A percentile compares a stretch with the other conserved stretches of the same genome.
These are phyloP conservation scores for Lignosus rhinocerotis DNA, from an alignment of 1,284 basidiomycete genomes.

Conservation along the genomic window DNA sequence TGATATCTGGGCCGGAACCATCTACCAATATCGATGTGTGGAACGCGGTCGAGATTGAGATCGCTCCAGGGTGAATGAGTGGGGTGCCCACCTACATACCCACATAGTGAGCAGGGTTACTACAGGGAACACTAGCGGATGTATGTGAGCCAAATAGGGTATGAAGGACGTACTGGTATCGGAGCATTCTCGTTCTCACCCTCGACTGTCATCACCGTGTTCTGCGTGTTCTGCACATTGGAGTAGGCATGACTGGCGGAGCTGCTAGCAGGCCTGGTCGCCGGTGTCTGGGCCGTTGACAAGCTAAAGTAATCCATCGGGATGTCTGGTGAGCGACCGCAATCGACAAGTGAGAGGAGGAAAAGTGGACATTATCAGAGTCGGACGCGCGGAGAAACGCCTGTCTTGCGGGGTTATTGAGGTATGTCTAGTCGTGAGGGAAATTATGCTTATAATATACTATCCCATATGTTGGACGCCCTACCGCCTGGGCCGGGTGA, in stretches of 20 bases:
- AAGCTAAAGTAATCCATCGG: conserved; percentile 13
- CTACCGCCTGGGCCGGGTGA: too few species aligned
- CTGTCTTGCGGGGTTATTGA: too few species aligned
- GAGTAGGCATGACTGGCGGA: background rate
- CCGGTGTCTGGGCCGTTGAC: background rate
- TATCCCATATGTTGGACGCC: too few species aligned
- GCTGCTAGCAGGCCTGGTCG: background rate
- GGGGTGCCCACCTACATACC: conserved; percentile 7
- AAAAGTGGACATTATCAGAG: background rate
- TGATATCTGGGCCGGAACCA: conserved; percentile 4
- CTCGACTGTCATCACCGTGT: background rate
- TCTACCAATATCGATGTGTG: conserved; percentile 3
- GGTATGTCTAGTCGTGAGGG: too few species aligned
- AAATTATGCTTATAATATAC: too few species aligned
- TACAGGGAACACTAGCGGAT: background rate
- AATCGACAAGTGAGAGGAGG: background rate
- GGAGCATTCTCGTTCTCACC: background rate
- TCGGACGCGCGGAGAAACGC: too few species aligned
- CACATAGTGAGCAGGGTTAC: background rate
- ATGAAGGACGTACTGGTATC: background rate
- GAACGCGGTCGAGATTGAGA: conserved; percentile 17
- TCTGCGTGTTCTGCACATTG: background rate
- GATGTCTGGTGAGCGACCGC: too few species aligned
- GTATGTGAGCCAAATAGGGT: background rate
- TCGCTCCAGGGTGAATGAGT: background rate